Conservation (phyloP, 371 early-diverging fungal species). For the Mucor velutinosus region DNA sequence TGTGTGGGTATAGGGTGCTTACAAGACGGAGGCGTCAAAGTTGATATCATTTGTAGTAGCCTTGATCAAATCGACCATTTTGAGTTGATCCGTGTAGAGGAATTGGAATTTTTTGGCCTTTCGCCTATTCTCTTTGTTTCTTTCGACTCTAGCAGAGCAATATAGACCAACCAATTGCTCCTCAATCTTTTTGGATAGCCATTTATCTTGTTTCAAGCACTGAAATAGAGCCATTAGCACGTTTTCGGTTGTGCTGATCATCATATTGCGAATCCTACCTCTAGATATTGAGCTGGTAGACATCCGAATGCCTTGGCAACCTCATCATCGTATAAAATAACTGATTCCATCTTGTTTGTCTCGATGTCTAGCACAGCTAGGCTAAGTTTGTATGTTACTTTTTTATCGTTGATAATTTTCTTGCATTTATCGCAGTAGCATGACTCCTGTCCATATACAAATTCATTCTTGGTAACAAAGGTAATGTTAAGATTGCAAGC, state of each 20-base stretch:
- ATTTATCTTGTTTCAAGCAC: neutral
- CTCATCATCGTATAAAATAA: slow-evolving; percentile 1
- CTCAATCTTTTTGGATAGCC: neutral
- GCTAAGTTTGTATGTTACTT: neutral
- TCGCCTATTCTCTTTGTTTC: neutral
- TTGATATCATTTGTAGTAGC: neutral
- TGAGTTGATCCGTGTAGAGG: neutral
- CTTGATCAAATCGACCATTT: neutral
- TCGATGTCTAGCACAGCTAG: neutral
- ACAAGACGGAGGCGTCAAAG: neutral
- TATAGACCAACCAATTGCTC: neutral
- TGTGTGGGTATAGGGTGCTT: neutral
- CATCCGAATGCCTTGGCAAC: slow-evolving; percentile 11
- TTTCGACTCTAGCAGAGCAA: neutral
- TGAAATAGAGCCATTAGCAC: neutral
- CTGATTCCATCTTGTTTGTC: neutral
- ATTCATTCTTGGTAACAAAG: neutral
- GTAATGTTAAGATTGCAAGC: neutral
- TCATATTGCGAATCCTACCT: neutral
- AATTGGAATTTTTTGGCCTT: neutral
- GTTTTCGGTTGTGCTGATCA: neutral
- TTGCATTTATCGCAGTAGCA: slow-evolving; percentile 11
- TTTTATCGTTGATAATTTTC: neutral
- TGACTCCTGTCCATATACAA: neutral
- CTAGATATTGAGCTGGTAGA: neutral